Percentiles rank a stretch among this genome's conserved stretches.
These are phyloP conservation scores for Danielia reshetovae DNA, from an alignment of 805 yeast species.

Conservation along the genomic window DNA sequence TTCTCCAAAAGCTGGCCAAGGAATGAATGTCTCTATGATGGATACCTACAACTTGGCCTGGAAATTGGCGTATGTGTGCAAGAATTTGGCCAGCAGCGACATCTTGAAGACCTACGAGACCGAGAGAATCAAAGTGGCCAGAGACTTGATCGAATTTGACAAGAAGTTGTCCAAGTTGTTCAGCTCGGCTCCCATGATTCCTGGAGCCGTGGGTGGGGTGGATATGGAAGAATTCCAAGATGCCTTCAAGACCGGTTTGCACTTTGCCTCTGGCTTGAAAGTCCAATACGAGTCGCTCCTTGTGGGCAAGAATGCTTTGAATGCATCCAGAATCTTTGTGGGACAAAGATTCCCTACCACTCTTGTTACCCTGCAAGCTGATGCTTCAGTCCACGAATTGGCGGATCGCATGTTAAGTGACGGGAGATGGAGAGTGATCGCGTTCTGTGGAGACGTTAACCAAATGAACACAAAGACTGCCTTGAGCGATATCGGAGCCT, in stretches of 20 bases:
- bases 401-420: constrained; percentile 22
- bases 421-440: constrained; percentile 27
- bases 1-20: constrained; percentile 33
- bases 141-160: constrained; percentile 29
- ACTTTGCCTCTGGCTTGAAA: constrained; percentile 27
- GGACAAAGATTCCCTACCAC: constrained; percentile 24
- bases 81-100: constrained; percentile 17
- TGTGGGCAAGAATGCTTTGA: constrained; percentile 8
- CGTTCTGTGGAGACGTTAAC: constrained; percentile 22
- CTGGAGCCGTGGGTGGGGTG: constrained; percentile 17
- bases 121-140: constrained; percentile 27
- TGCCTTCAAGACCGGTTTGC: constrained; percentile 23
- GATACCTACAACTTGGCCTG: constrained; percentile 29
- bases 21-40: constrained; percentile 23
- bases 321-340: constrained; percentile 20
- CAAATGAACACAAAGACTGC: constrained; percentile 2
- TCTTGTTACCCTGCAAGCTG: constrained; percentile 19
- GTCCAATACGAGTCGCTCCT: constrained; percentile 24
- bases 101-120: constrained; percentile 27
- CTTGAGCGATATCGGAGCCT: constrained; percentile 8
- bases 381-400: constrained; percentile 20
- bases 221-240: constrained; percentile 24
- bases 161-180: constrained; percentile 24
- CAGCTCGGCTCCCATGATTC: constrained; percentile 24
- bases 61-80: constrained; percentile 28